These are phyloP conservation scores for Scheffersomyces illinoinensis DNA, from an alignment of 1,139 yeast species.

Conservation along the genomic window DNA sequence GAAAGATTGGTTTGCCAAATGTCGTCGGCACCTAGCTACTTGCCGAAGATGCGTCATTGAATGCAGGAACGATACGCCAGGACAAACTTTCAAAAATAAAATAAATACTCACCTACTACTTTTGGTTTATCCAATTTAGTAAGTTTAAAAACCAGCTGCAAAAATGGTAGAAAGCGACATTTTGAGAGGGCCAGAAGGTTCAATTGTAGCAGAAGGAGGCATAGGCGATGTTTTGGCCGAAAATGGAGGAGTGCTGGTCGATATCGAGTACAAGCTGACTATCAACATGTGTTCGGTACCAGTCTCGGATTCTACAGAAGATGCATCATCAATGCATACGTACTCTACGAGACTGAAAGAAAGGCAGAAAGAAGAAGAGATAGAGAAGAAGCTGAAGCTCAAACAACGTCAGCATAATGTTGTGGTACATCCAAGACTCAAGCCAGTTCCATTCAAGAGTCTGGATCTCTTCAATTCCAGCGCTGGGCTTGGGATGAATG, in stretches of 20 bases:
- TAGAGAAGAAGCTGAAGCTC: constrained; percentile 16
- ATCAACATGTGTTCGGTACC: background rate
- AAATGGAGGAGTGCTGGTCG: background rate
- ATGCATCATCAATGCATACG: constrained; percentile 10
- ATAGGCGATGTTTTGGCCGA: background rate
- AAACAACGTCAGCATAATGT: constrained; percentile 32
- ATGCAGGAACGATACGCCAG: background rate
- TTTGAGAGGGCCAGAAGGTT: background rate
- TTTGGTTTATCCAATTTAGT: background rate
- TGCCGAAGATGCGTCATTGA: background rate
- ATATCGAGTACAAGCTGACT: background rate
- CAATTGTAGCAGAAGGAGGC: background rate
- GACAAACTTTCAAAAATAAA: background rate
- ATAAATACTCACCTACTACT: background rate
- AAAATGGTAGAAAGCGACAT: background rate
- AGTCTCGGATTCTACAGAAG: background rate
- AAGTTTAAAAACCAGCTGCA: background rate
- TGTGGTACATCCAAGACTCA: constrained; percentile 44
- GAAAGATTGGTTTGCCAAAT: background rate
- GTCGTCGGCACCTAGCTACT: background rate
- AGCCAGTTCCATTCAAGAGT: constrained; percentile 44
- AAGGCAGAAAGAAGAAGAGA: constrained; percentile 15
- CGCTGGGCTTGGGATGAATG: constrained; percentile 7
- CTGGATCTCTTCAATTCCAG: constrained; percentile 26
- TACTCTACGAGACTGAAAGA: constrained; percentile 29